Base-by-base conservation (phyloP, 371 early-diverging fungal genomes). In the Apophysomyces ossiformis region DNA sequence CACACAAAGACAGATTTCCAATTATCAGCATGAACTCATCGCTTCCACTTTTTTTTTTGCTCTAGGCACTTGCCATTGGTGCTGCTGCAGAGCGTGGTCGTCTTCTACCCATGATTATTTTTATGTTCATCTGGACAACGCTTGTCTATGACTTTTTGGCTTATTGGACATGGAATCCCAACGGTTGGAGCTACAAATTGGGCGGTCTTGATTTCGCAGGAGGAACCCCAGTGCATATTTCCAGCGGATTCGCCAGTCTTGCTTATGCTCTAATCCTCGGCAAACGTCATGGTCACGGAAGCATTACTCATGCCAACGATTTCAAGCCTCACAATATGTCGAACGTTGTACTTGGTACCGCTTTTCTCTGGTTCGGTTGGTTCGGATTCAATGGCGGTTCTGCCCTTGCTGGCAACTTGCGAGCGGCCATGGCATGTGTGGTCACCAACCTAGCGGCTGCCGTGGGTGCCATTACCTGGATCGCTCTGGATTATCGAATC, bases 91-190 rank as follows among this genome's bases (percentile, higher is more conserved):
- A 95, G 71, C 91, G 96, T 61, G 86, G 90, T 59, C 90, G 96
- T 45, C 79, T 96, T 38, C 64, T 96, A 26, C 98, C 98, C 0
- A 77, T 92, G 60, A 85, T 93, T 50, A 77, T 96, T 60, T 97
- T 95, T 69, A 87, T 96, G 66, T 94, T 97, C 72, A 81, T 96
- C 57, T 97, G 97, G 97, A 85, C 93, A 0, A 96, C 96, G 1
- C 57, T 96, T 46, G 94, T 96, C 5, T 97, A 97, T 72, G 86
- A 92, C 68, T 84, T 87, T 43, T 88, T 93, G 59, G 96, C 96
- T 37, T 95, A 90, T 83, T 96, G 96, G 96, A 91, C 93, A n/a
- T 96, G 97, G 97, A 84, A 83, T 15, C 76, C 82, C 16, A 89
- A 88, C 46, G 96, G 97, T 5, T 96, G 95, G 95, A 75, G 89